A percentile compares a stretch with the other conserved stretches of the same genome.
Evolutionary conservation across 768 basidiomycete genomes (phyloP).

Genomic region (Daedalea quercina): DNA sequence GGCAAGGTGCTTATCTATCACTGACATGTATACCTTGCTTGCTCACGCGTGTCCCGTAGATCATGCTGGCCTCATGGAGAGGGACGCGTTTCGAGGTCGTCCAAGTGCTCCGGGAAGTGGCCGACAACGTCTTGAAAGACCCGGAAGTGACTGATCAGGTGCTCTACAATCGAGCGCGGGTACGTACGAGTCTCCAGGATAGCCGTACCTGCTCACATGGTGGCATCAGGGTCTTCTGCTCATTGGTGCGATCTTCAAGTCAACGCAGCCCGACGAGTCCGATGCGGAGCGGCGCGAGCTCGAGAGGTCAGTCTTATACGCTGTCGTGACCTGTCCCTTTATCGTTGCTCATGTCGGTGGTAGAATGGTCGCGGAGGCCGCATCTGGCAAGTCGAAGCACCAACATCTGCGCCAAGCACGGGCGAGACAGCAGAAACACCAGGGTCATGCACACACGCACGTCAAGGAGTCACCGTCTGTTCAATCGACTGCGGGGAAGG

Average conservation of each 20-base stretch:
- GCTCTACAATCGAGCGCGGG: conserved; percentile 81
- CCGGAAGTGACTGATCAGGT: conserved; percentile 63
- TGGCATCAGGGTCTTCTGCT: conserved; percentile 67
- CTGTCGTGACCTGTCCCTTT: background rate
- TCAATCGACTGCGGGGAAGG: background rate
- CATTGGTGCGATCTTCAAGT: conserved; percentile 87
- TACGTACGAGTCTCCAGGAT: conserved; percentile 21
- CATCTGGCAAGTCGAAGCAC: conserved; percentile 63
- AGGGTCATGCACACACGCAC: background rate
- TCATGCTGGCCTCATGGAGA: conserved; percentile 95
- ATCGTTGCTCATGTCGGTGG: background rate
- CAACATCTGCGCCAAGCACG: conserved; percentile 13
- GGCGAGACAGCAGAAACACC: conserved; percentile 5
- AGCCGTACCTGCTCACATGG: background rate
- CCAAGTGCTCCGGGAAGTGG: conserved; percentile 77
- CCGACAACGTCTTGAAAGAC: conserved; percentile 83
- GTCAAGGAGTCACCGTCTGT: background rate
- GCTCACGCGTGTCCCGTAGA: conserved; percentile 33
- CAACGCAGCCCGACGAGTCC: conserved; percentile 77
- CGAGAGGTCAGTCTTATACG: conserved; percentile 55
- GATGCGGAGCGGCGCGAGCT: conserved; percentile 93
- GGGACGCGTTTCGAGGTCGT: conserved; percentile 94
- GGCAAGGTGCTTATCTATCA: conserved; percentile 56
- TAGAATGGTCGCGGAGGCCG: conserved; percentile 86
- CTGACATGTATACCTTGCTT: background rate